Evolutionary conservation across 2,329 filamentous ascomycete genomes (phyloP), one percentile per base, ranked within the genome.

Genomic region (Arthrobotrys iridis): DNA sequence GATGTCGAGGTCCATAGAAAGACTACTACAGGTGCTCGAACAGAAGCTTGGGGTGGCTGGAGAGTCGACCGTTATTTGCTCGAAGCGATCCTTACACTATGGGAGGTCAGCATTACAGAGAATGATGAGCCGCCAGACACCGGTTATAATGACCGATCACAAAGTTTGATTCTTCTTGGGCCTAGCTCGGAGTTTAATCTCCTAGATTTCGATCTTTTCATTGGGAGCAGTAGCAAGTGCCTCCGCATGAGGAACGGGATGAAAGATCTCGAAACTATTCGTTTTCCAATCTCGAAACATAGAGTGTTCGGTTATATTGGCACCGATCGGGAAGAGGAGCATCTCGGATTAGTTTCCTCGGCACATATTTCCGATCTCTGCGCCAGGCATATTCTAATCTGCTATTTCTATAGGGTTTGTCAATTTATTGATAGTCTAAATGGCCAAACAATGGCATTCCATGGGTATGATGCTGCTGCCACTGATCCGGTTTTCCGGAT

Each of bases 141-240:
- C 2, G 37, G 40, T 10, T 10, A 40, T 20, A 72, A 52, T 4
- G 50, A 52, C 20, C 55, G 59, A 48, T 11, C 26, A 2, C 35
- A 58, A 18, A 66, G 48, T 15, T 40, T 73, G 8, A 59, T 73
- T 10, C 60, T 65, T 28, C 30, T 73, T 13, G 60, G 59, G 3
- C 59, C 60, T 1, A 24, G 41, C 26, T 65, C 59, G 3, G 60
- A 64, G 10, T 65, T 73, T 22, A 30, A 33, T 13, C 33, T 37
- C 6, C 26, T 73, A 4, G 68, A 73, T 13, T 73, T 65, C 50
- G 50, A 65, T n/a, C 48, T 60, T 5, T 73, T 73, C 35, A 65
- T 73, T 13, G 59, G 60, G 4, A 37, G 46, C 4, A 50, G 59
- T 5, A 37, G 28, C 33, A 62, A 43, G n/a, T 63, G 55, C 50